phyloP scores from a whole-genome alignment of 805 yeast species.

The Blastobotrys mokoenaii region DNA sequence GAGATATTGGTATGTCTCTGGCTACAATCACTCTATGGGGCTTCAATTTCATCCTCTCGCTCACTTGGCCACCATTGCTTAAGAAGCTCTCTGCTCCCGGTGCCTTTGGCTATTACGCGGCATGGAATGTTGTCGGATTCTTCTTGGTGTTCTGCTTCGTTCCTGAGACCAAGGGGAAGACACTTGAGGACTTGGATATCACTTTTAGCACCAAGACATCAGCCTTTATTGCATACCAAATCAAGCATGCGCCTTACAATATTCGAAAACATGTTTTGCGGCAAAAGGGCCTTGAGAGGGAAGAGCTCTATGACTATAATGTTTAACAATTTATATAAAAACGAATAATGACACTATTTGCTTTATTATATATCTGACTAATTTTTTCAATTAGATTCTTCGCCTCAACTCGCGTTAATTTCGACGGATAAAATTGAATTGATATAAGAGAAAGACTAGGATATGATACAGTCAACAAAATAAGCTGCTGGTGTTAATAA shows the following conservation, averaged over 20 bases:
- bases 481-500: too few relatives aligned
- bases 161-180: slow-evolving; percentile 64
- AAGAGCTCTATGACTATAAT: background rate
- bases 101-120: slow-evolving; percentile 85
- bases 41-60: slow-evolving; percentile 51
- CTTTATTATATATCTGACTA: too few relatives aligned
- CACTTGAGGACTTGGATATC: slow-evolving; percentile 70
- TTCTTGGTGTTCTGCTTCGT: slow-evolving; percentile 42
- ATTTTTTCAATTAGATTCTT: too few relatives aligned
- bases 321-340: background rate
- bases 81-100: slow-evolving; percentile 68
- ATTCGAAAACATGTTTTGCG: slow-evolving; percentile 15
- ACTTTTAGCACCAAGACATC: slow-evolving; percentile 51
- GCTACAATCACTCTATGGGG: slow-evolving; percentile 56
- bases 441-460: too few relatives aligned
- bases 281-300: slow-evolving; percentile 9
- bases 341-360: too few relatives aligned
- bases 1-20: slow-evolving; percentile 73
- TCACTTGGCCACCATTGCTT: slow-evolving; percentile 71
- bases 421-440: too few relatives aligned
- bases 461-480: too few relatives aligned
- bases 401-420: too few relatives aligned
- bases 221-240: slow-evolving; percentile 45
- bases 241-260: slow-evolving; percentile 24
- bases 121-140: slow-evolving; percentile 72